Base-by-base conservation (phyloP, 306 rosid genomes). In the Casuarina cunninghamiana region DNA sequence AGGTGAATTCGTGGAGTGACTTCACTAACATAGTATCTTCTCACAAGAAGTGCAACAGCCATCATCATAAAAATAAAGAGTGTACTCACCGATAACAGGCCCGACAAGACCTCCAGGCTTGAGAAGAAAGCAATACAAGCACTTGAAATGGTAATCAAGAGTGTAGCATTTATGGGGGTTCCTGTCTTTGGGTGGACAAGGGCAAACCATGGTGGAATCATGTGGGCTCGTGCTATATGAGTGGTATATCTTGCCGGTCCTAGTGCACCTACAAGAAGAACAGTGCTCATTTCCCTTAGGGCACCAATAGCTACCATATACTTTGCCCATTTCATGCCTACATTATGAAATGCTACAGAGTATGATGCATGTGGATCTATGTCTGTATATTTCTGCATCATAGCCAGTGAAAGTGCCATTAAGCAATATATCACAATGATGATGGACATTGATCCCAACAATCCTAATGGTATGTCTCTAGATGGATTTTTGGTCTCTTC, bases 191-290 rank as follows among this genome's bases (percentile, higher is more conserved):
- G 90, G 50, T 90, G 96, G 2, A 90, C 97, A 72, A 86, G 96
- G 39, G 96, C 88, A 83, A 93, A 89, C 93, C 89, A 90, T 17
- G 94, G 97, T 1, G 96, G 93, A 58, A 93, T 89, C 88, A 93
- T 90, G 83, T 88, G 97, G 0, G 89, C 85, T 44, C 94, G 87
- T 32, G 97, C 96, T n/a, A 90, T 90, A 69, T 93, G 97, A 77
- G 91, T 88, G 8, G 73, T 84, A 16, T 90, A 93, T 39, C 93
- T 89, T 2, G 80, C 89, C 62, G 86, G 90, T 55, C 88, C 88
- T 5, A 90, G 58, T 7, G 90, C 75, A 4, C 88, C 93, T 0
- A 85, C 92, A 8, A 93, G 70, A 75, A 93, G 92, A 35, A 90
- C 92, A 58, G 93, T 89, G 38, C 93, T 89, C 94, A 93, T 93